Evolutionary conservation across 2,329 filamentous ascomycete genomes (phyloP), one percentile per base, ranked within the genome.

Genomic region (Calonectria montana): DNA sequence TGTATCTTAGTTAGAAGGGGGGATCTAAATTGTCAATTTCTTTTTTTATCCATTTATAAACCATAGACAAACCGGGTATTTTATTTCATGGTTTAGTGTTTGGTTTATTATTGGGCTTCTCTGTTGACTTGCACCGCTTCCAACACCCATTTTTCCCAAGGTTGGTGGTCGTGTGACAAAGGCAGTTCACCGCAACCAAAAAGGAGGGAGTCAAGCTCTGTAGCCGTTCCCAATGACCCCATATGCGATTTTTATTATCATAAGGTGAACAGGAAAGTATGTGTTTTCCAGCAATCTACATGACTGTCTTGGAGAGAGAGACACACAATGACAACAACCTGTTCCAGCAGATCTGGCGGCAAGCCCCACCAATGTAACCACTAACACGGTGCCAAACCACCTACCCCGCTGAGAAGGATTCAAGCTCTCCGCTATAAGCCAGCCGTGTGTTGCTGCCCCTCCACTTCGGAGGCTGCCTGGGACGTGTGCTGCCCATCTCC

Each of bases 371-470:
- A 21, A 47, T 47, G 10, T n/a, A 47, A 10, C 43, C 43, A 59
- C 53, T 39, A 39, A 35, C 31, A 57, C n/a, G 53, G 53, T 25
- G 31, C 29, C 53, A 7, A 59, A 35, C 53, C 39, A 59, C 31
- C 65, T 53, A 66, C 74, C 75, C 70, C 65, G 55, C 65, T 61
- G 48, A 37, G 23, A 21, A 23, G 29, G 41, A 29, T 29, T 21
- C 25, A 10, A 53, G 45, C 68, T 70, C 63, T 65, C 69, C 69
- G 63, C 69, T 48, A 59, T 65, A 43, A 66, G 48, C 31, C 27
- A 59, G 39, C 69, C 43, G 21, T 21, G 39, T 67, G n/a, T n/a
- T n/a, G n/a, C n/a, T n/a, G 65, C 41, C 69, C 69, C 69, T 66
- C 69, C 62, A 55, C 69, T 35, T 69, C 39, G 48, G 41, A 50